A percentile compares a stretch with the other conserved stretches of the same genome.
These are phyloP conservation scores for Coemansia sp. DNA, from an alignment of 192 early-diverging fungal species.

Conservation along the genomic window DNA sequence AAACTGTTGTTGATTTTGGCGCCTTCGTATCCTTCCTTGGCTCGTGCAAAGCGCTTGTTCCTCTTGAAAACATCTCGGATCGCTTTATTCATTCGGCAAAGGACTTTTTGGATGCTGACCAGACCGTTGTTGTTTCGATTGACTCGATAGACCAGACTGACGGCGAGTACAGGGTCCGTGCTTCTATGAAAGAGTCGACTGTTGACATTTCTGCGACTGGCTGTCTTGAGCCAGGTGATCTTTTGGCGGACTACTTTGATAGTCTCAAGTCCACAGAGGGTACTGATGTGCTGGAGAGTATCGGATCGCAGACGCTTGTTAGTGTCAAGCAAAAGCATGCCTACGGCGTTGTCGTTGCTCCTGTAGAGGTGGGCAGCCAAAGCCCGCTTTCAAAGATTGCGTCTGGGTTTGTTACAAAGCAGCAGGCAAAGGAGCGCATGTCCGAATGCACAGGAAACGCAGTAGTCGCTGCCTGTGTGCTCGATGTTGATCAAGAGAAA, in stretches of 20 bases:
- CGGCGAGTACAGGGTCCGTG: slow-evolving; percentile 51
- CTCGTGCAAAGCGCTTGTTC: slow-evolving; percentile 60
- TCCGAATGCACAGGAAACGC: slow-evolving; percentile 53
- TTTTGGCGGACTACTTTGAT: slow-evolving; percentile 58
- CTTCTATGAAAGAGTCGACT: slow-evolving; percentile 70
- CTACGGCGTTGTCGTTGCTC: slow-evolving; percentile 58
- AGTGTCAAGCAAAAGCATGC: slow-evolving; percentile 56
- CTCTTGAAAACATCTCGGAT: slow-evolving; percentile 60
- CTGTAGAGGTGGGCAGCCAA: slow-evolving; percentile 12
- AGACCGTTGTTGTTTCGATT: slow-evolving; percentile 72
- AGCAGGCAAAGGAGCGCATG: slow-evolving; percentile 57
- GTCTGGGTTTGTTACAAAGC: slow-evolving; percentile 61
- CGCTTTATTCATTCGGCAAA: slow-evolving; percentile 59
- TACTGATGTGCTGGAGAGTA: slow-evolving; percentile 49
- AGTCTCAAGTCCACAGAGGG: slow-evolving; percentile 43
- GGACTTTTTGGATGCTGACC: slow-evolving; percentile 59
- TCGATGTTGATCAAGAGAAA: slow-evolving; percentile 71
- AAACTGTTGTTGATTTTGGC: slow-evolving; percentile 58
- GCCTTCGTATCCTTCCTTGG: slow-evolving; percentile 70
- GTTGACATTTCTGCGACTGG: slow-evolving; percentile 41
- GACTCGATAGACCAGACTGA: slow-evolving; percentile 52
- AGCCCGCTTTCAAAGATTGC: slow-evolving; percentile 22
- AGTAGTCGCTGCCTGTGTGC: slow-evolving; percentile 58
- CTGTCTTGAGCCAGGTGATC: slow-evolving; percentile 52
- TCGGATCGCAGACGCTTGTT: slow-evolving; percentile 52